A percentile compares a stretch with the other conserved stretches of the same genome.
These are phyloP conservation scores for Phaeotremella fagi DNA, from an alignment of 768 basidiomycete genomes.

Conservation along the genomic window DNA sequence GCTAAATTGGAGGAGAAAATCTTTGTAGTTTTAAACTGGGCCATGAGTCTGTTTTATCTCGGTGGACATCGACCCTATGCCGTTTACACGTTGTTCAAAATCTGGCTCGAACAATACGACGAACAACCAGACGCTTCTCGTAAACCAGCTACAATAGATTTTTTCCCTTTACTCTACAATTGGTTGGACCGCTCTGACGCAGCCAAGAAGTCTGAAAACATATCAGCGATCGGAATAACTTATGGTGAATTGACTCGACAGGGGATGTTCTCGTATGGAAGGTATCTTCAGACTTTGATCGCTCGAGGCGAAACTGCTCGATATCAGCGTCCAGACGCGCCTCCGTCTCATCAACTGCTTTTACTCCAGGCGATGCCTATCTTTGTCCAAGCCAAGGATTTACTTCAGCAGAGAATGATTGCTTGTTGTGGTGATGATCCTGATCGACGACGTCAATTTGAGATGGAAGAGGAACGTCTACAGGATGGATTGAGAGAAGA, in stretches of 20 bases:
- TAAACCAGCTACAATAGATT: conserved; percentile 13
- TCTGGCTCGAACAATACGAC: conserved; percentile 33
- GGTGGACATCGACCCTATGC: conserved; percentile 41
- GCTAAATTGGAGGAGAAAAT: conserved; percentile 33
- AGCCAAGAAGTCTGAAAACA: conserved; percentile 27
- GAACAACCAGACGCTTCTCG: conserved; percentile 12
- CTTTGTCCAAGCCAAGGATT: conserved; percentile 36
- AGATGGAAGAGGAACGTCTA: conserved; percentile 20
- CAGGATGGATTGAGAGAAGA: conserved; percentile 30
- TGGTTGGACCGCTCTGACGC: conserved; percentile 39
- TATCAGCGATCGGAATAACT: conserved; percentile 37
- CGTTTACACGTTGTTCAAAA: conserved; percentile 31
- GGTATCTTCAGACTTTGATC: conserved; percentile 40
- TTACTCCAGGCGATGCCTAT: conserved; percentile 34
- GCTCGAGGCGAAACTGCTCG: conserved; percentile 32
- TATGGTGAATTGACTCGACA: conserved; percentile 40
- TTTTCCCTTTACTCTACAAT: conserved; percentile 34
- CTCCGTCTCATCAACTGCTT: conserved; percentile 29
- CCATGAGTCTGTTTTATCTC: conserved; percentile 37
- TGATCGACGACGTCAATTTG: conserved; percentile 8
- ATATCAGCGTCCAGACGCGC: background rate
- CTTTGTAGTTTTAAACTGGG: conserved; percentile 37
- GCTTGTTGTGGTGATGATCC: conserved; percentile 34
- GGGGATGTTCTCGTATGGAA: conserved; percentile 39
- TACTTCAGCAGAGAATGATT: conserved; percentile 31